phyloP scores from a whole-genome alignment of 208 protist genomes.

The Porcisia hertigi region DNA sequence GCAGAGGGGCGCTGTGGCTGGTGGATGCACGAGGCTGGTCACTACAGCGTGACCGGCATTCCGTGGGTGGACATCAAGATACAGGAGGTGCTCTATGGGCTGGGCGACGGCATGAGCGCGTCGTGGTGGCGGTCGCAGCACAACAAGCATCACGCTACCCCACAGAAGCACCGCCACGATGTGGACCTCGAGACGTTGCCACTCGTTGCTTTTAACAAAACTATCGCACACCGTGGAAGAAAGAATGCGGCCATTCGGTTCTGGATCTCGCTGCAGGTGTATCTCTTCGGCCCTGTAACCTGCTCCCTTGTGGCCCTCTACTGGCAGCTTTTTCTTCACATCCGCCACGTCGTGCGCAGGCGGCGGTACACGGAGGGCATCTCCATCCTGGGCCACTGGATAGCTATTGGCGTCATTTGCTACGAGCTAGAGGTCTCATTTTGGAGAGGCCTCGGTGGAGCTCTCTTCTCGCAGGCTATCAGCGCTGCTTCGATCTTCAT shows the following conservation, averaged over 20 bases:
- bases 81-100: slow-evolving; percentile 68
- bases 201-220: slow-evolving; percentile 78
- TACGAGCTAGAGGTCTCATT: slow-evolving; percentile 45
- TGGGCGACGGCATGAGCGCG: slow-evolving; percentile 77
- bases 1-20: slow-evolving; percentile 79
- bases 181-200: slow-evolving; percentile 79
- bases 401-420: slow-evolving; percentile 41
- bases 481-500: slow-evolving; percentile 78
- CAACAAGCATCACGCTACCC: slow-evolving; percentile 80
- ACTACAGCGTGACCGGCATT: slow-evolving; percentile 70
- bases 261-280: slow-evolving; percentile 71
- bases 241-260: slow-evolving; percentile 39
- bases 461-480: slow-evolving; percentile 58
- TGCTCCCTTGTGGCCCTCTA: slow-evolving; percentile 71
- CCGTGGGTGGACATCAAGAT: slow-evolving; percentile 60
- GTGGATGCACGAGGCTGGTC: slow-evolving; percentile 80
- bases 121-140: slow-evolving; percentile 79
- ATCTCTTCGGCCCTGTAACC: slow-evolving; percentile 70
- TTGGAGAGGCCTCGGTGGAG: slow-evolving; percentile 39
- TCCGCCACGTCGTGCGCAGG: slow-evolving; percentile 61
- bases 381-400: slow-evolving; percentile 47
- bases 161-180: slow-evolving; percentile 76
- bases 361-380: slow-evolving; percentile 59
- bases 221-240: slow-evolving; percentile 41
- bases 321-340: slow-evolving; percentile 81